phyloP scores from a whole-genome alignment of 371 early-diverging fungal species.

The Mucor piriformis region DNA sequence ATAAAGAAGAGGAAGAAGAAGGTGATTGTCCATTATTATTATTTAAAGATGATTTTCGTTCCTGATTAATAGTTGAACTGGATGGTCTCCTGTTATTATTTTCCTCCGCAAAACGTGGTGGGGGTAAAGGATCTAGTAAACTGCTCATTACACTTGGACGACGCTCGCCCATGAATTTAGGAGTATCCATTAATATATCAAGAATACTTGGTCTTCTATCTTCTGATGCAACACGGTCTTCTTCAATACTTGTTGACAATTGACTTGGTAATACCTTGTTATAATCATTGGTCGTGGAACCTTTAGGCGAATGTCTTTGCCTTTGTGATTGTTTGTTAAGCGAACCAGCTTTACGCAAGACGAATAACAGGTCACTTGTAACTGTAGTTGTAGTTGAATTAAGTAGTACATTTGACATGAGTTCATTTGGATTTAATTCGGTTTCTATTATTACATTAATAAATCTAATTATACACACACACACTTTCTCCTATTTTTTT shows the following conservation, averaged over 20 bases:
- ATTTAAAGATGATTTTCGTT: constrained; percentile 37
- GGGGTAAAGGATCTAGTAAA: constrained; percentile 8
- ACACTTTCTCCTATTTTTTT: background rate
- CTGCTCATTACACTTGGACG: constrained; percentile 21
- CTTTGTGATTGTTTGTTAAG: constrained; percentile 5
- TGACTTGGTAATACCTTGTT: constrained; percentile 2
- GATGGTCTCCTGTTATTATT: constrained; percentile 21
- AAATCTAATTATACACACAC: constrained; percentile 2
- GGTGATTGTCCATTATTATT: constrained; percentile 9
- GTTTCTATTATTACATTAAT: constrained; percentile 27
- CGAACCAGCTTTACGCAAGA: constrained; percentile 29
- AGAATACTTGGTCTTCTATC: constrained; percentile 48
- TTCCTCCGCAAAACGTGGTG: constrained; percentile 25
- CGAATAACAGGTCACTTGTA: constrained; percentile 46
- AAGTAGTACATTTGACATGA: constrained; percentile 41
- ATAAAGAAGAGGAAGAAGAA: constrained; percentile 35
- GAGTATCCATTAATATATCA: constrained; percentile 50
- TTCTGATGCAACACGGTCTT: constrained; percentile 5
- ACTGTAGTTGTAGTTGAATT: constrained; percentile 28
- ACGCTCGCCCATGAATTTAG: constrained; percentile 23
- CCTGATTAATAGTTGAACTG: constrained; percentile 24
- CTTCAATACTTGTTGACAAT: background rate
- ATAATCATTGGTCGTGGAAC: background rate
- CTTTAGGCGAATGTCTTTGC: constrained; percentile 6
- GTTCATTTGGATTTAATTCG: constrained; percentile 36